Base-by-base conservation (phyloP, 345 rosid species). In the Noccaea bulbosa region DNA sequence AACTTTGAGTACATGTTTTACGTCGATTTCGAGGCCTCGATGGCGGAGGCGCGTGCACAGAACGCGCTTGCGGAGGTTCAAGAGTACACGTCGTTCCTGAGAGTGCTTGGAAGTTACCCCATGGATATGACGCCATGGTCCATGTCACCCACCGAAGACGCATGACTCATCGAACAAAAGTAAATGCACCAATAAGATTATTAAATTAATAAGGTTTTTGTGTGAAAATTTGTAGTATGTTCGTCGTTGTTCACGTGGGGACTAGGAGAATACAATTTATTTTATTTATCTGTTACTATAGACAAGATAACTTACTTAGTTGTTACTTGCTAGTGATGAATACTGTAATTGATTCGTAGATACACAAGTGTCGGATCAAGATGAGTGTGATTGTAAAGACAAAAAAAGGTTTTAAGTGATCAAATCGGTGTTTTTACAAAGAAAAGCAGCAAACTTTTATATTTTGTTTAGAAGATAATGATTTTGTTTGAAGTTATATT, bases 71-170 rank as follows among this genome's bases (percentile, higher is more conserved):
- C 99, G 11, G 99, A 94, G 81, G 97, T 94, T 30, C 99, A 94
- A 63, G 99, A 94, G 74, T 94, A 87, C 89, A 91, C 99, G 14
- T 94, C 99, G 4, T 94, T 94, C 80, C 64, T 94, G 76, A 82
- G 99, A 62, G 99, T 94, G 14, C 49, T 94, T 68, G 99, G 99
- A 8, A 94, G 99, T 60, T 94, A 94, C 65, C 99, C 99, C 4
- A 94, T 91, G 95, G 99, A 94, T 79, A 89, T 94, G 99, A 86
- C 99, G 3, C 97, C 99, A 4, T 91, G 98, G 97, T 82, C 81
- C 55, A 94, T 94, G 2, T 80, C 91, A 35, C 24, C 78, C 52
- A 73, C 71, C n/a, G 77, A 64, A 56, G 77, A 73, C 10, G 72
- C 61, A 58, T 73, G 77, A 73, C 16, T 15, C 57, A 64, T 38